Conservation (phyloP, 345 rosid genomes). For the Eucalyptus urophylla region DNA sequence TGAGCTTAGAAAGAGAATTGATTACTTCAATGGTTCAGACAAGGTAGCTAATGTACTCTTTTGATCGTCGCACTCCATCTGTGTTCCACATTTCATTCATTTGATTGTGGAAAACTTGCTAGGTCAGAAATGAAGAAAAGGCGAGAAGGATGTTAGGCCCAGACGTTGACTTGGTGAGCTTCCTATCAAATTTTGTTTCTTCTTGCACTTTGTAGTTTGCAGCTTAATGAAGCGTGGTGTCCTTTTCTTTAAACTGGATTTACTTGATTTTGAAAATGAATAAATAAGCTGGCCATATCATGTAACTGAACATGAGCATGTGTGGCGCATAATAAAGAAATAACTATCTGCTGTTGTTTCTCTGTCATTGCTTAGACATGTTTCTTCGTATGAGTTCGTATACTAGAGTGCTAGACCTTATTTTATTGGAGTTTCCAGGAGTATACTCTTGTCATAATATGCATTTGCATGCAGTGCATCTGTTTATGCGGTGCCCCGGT, state of each 20-base stretch:
- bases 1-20: background rate
- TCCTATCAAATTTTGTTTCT: background rate
- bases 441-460: background rate
- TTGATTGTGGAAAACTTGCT: background rate
- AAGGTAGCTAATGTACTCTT: background rate
- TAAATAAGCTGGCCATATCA: background rate
- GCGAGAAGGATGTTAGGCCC: slow-evolving; percentile 75
- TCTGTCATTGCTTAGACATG: background rate
- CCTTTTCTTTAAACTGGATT: background rate
- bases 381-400: background rate
- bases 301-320: background rate
- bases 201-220: background rate
- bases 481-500: background rate
- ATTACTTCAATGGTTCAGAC: background rate
- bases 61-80: background rate
- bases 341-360: background rate
- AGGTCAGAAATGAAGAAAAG: slow-evolving; percentile 92
- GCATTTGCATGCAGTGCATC: background rate
- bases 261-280: background rate
- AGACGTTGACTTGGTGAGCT: slow-evolving; percentile 69
- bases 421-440: background rate
- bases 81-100: background rate
- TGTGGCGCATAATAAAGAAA: background rate
- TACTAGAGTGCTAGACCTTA: background rate
- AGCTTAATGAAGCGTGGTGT: background rate